Conservation (phyloP, 2,329 filamentous ascomycete genomes). For the Fusarium sp. region DNA sequence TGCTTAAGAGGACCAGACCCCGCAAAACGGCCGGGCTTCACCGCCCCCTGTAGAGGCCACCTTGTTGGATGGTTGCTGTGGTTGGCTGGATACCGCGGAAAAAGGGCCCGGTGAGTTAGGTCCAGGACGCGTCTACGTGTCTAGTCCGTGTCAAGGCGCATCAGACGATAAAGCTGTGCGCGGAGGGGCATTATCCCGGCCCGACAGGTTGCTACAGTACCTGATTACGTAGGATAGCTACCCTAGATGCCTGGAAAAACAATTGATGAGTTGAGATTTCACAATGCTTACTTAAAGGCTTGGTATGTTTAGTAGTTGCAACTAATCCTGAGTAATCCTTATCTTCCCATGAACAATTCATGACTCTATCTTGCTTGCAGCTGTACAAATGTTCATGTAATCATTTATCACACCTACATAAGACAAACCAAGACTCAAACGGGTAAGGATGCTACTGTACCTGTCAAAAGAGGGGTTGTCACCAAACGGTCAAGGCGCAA, state of each 20-base stretch:
- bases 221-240: constrained; percentile 1
- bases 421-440: neutral
- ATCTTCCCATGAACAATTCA: constrained; percentile 12
- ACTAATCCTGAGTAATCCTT: constrained; percentile 25
- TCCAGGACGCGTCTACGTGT: constrained; percentile 28
- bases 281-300: constrained; percentile 21
- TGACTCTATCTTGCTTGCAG: neutral
- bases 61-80: constrained; percentile 15
- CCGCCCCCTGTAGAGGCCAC: constrained; percentile 15
- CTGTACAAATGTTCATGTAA: constrained; percentile 9
- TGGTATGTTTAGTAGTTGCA: neutral
- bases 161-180: constrained; percentile 12
- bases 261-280: constrained; percentile 11
- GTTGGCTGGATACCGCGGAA: constrained; percentile 9
- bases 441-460: neutral
- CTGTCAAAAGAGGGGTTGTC: constrained; percentile 17
- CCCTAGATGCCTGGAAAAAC: constrained; percentile 15
- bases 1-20: constrained; percentile 22
- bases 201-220: constrained; percentile 8
- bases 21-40: constrained; percentile 41
- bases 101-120: neutral
- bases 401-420: constrained; percentile 13
- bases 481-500: neutral
- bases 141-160: neutral
- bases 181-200: constrained; percentile 12